Evolutionary conservation across 2,329 filamentous ascomycete genomes (phyloP).

Genomic region (Pseudogymnoascus sp.): DNA sequence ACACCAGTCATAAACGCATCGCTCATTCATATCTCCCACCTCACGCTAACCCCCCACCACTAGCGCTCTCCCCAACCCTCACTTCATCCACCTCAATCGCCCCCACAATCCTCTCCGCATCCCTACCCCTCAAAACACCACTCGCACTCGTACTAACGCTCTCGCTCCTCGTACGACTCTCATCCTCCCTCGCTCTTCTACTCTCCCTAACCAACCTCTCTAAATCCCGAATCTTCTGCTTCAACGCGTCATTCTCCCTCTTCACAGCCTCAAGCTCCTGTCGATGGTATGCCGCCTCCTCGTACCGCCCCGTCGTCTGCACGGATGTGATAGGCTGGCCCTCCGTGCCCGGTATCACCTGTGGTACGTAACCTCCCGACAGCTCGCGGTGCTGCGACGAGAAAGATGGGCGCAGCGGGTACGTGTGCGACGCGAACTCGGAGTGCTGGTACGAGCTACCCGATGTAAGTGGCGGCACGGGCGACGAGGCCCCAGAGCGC

Average conservation of each 20-base stretch:
- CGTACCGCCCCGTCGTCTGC: constrained; percentile 50
- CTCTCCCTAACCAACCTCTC: constrained; percentile 41
- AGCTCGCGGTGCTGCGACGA: constrained; percentile 20
- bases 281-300: constrained; percentile 52
- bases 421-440: constrained; percentile 25
- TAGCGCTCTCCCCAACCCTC: constrained; percentile 53
- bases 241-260: constrained; percentile 55
- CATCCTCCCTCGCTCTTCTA: constrained; percentile 33
- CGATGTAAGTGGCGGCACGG: constrained; percentile 19
- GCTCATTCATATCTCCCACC: background rate
- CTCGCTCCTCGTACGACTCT: constrained; percentile 40
- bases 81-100: constrained; percentile 43
- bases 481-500: constrained; percentile 25
- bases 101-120: constrained; percentile 25
- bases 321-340: constrained; percentile 30
- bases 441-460: constrained; percentile 22
- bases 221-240: constrained; percentile 52
- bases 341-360: constrained; percentile 14
- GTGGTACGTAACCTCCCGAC: background rate
- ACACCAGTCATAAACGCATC: background rate
- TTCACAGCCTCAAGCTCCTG: constrained; percentile 53
- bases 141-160: constrained; percentile 46
- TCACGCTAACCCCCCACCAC: constrained; percentile 35
- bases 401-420: constrained; percentile 20
- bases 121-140: constrained; percentile 29